phyloP scores from a whole-genome alignment of 1,284 basidiomycete species.

The Lentinula novae-zelandiae region DNA sequence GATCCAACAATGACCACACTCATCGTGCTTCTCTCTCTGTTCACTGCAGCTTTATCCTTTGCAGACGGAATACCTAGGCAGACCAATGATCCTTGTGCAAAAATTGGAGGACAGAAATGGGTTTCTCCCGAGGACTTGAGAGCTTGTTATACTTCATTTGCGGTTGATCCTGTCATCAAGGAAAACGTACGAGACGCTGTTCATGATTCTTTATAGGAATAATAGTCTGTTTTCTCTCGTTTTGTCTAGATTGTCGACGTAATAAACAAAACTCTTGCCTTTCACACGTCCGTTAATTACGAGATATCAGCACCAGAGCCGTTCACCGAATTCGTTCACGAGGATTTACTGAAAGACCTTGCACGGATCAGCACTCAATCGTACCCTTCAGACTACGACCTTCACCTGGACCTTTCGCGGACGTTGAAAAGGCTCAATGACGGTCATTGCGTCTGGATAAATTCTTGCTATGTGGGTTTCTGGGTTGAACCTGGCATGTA shows the following conservation, averaged over 20 bases:
- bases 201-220: not conserved
- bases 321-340: constrained; percentile 49
- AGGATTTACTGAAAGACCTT: constrained; percentile 48
- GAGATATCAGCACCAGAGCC: constrained; percentile 49
- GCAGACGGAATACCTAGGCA: not conserved
- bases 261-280: constrained; percentile 46
- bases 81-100: constrained; percentile 32
- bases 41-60: not conserved
- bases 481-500: constrained; percentile 14
- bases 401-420: constrained; percentile 52
- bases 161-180: constrained; percentile 31
- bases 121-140: constrained; percentile 35
- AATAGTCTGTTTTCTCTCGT: not conserved
- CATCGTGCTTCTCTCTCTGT: not conserved
- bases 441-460: constrained; percentile 28
- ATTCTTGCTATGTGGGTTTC: constrained; percentile 16
- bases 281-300: constrained; percentile 59
- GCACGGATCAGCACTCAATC: constrained; percentile 41
- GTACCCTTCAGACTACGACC: constrained; percentile 48
- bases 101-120: constrained; percentile 38
- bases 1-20: not conserved
- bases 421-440: constrained; percentile 56
- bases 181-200: constrained; percentile 30
- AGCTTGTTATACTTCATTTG: constrained; percentile 35
- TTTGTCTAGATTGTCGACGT: constrained; percentile 16